Evolutionary conservation across 257 asterid genomes (phyloP), one percentile per base, ranked within the genome.

Genomic region (Solanum clarkiae): DNA sequence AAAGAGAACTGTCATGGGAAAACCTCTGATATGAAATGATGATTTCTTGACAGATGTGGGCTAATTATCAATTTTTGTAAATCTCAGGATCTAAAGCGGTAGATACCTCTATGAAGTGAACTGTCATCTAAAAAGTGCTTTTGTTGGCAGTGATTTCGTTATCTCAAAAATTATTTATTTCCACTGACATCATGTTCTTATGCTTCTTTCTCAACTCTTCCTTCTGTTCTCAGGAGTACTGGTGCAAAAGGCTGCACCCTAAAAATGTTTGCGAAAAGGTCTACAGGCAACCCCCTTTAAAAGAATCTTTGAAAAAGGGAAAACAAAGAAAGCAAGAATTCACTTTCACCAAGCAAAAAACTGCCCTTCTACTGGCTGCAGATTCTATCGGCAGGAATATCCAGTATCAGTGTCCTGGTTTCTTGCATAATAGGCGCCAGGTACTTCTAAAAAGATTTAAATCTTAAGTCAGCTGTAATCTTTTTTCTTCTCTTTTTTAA

Each of bases 211-310:
- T 72, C 75, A 83, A 79, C 57, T 84, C 84, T 42, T 56, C 53
- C 75, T 49, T 86, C 45, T 49, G 62, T 49, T 86, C 59, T 47
- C 86, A 97, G 99, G 99, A 97, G 89, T 95, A 94, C 87, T 97
- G 99, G 99, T 97, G 98, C 90, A 97, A 95, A 89, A 91, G 94
- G 90, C 90, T 90, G 88, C 98, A 97, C 87, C 99, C 99, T 6
- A 97, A 97, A 92, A 90, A 91, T 91, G 99, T 97, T 57, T 97
- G 98, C 32, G 99, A 97, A 91, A 95, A 97, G 88, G 99, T 97
- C 29, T 97, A 97, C 87, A 91, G 98, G 90, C 99, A 97, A 88
- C 98, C 99, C 74, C 97, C 99, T 86, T 87, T 97, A 84, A 92
- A 97, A 84, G 98, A 97, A 90, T 97, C 98, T 84, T 84, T 92